Evolutionary conservation across 2,329 filamentous ascomycete genomes (phyloP), one percentile per base, ranked within the genome.

Genomic region (Dryadomyces quercus-mongolicae): DNA sequence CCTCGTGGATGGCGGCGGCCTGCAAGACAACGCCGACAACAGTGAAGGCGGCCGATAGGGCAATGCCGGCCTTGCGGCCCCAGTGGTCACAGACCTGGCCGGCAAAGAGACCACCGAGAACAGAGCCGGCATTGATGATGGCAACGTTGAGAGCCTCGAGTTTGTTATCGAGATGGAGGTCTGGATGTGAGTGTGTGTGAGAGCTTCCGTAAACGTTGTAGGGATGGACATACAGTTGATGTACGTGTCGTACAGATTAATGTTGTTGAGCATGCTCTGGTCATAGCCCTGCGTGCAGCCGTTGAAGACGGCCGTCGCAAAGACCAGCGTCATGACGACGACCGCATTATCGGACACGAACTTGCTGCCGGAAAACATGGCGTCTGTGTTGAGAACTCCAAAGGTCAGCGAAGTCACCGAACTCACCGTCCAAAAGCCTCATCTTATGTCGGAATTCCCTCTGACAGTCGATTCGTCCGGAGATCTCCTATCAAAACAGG

Each of bases 221-320:
- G 6, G 9, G 36, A 7, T 5, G 21, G 42, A 49, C 45, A 3
- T 38, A 53, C 52, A 53, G 21, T 43, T 13, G 6, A 53, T 45
- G 22, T 53, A 53, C 3, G 45, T 48, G 22, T 49, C 45, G 45
- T 49, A 49, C 1, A 53, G 46, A 6, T 53, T 53, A 20, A 53
- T 3, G n/a, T 53, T 53, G 46, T 53, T 53, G 45, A 53, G 42
- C 45, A 49, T 49, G n/a, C 36, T 43, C 45, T 53, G 52, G 36
- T 53, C 52, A 15, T 44, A 44, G 36, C 52, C 52, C 38, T 53
- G 52, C 16, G 52, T 53, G 45, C 52, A 53, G 38, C 45, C 52
- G 10, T 53, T 53, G 52, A 53, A 53, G 52, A 53, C 46, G 10
- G 52, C 52, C 18, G 52, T 53, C 18, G 52, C 52, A 44, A 53